Evolutionary conservation across 2,329 filamentous ascomycete genomes (phyloP), one percentile per base, ranked within the genome.

Genomic region (Fusarium sororula): DNA sequence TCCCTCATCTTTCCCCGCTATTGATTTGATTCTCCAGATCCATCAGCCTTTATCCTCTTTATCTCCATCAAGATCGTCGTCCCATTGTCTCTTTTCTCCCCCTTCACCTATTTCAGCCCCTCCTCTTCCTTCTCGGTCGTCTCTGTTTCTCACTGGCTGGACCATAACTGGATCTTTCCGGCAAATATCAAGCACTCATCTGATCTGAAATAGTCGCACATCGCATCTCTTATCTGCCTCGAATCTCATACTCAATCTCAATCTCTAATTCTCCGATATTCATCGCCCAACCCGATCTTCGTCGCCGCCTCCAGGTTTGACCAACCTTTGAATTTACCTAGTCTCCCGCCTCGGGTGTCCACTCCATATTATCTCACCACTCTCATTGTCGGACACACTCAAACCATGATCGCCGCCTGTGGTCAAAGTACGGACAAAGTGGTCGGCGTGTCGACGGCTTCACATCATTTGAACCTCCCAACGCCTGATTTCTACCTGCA

Each of bases 141-240:
- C 53, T 64, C 56, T 74, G 37, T 62, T 45, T 68, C 53, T 74
- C 44, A 74, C 71, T 74, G 72, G 72, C 68, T 74, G 55, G 68
- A 56, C 42, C 57, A 63, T 64, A 68, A 42, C 48, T 61, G 58
- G 54, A 61, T 64, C 57, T 54, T 53, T 68, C 68, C 63, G 63
- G 72, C 51, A 74, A 69, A 72, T 72, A 74, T 75, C 59, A 68
- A 74, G 53, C 51, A 69, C 72, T 75, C 72, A 72, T 74, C 68
- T 72, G 72, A 74, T 72, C 72, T 72, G 45, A 42, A 61, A 51
- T 48, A 67, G 44, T 44, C 24, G 47, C 63, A 28, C 38, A 60
- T 58, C 60, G 58, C 18, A 58, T 48, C 37, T 68, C 65, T 67
- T 66, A 63, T 68, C 66, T 71, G 35, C 45, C 47, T 67, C 42